Percentiles rank a stretch among this genome's conserved stretches.
Conservation (phyloP, 2,329 filamentous ascomycete species). For the Fusarium pseudocircinatum region DNA sequence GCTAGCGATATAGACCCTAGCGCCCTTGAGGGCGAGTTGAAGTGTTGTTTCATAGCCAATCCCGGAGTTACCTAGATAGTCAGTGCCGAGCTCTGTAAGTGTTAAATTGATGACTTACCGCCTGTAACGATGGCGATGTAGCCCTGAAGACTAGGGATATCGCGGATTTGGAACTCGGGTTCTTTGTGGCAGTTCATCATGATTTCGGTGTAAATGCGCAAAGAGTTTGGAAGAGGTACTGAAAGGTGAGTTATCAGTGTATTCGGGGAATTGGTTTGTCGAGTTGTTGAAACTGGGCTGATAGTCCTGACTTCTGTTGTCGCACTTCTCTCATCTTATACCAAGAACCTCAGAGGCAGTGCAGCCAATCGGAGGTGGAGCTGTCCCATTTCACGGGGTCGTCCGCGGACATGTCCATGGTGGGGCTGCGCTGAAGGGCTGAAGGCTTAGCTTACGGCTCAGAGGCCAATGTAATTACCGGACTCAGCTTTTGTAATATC, state of each 20-base stretch:
- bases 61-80: slow-evolving; percentile 24
- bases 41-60: slow-evolving; percentile 38
- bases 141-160: slow-evolving; percentile 33
- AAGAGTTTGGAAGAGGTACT: neutral
- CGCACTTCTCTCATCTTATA: slow-evolving; percentile 10
- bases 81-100: fast-evolving
- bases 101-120: neutral
- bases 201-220: neutral
- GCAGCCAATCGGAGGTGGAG: slow-evolving; percentile 8
- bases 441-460: neutral
- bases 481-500: neutral
- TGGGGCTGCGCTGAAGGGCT: slow-evolving; percentile 8
- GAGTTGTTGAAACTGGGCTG: neutral
- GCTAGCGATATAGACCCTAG: slow-evolving; percentile 37
- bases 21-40: slow-evolving; percentile 30
- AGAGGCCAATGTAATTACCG: neutral
- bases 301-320: neutral
- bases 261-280: fast-evolving
- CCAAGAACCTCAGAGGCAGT: neutral
- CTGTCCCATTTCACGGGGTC: neutral
- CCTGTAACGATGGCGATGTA: slow-evolving; percentile 39
- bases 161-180: slow-evolving; percentile 23
- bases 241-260: too few species aligned
- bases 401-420: slow-evolving; percentile 34
- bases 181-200: slow-evolving; percentile 21